Percentiles rank a stretch among this genome's conserved stretches.
These are phyloP conservation scores for Zasmidium angulare DNA, from an alignment of 2,329 filamentous ascomycete species.

Conservation along the genomic window DNA sequence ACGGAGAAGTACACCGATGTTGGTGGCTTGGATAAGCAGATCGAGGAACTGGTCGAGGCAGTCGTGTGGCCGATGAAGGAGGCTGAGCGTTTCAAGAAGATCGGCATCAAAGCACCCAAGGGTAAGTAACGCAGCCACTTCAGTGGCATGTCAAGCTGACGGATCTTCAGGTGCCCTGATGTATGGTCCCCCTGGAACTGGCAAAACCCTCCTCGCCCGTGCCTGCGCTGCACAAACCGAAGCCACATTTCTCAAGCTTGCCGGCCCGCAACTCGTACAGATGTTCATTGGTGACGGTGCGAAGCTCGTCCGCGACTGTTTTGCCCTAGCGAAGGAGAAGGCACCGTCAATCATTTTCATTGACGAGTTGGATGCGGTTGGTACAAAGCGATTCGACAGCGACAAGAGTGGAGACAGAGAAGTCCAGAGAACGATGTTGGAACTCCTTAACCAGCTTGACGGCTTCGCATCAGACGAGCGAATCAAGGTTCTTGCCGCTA, in stretches of 20 bases:
- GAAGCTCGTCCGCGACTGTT: constrained; percentile 95
- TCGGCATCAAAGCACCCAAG: constrained; percentile 98
- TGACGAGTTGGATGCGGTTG: constrained; percentile 96
- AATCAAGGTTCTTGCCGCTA: constrained; percentile 99
- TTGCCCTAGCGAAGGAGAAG: constrained; percentile 97
- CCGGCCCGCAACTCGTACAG: constrained; percentile 94
- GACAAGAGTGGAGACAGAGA: constrained; percentile 98
- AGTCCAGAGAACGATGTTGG: constrained; percentile 98
- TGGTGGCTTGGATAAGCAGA: constrained; percentile 96
- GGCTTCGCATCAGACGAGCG: constrained; percentile 90
- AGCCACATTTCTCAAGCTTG: constrained; percentile 97
- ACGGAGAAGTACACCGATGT: constrained; percentile 99
- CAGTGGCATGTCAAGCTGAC: constrained; percentile 6
- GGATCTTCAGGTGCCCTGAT: constrained; percentile 76
- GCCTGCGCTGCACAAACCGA: constrained; percentile 97
- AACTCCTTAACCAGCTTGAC: constrained; percentile 96
- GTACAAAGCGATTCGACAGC: constrained; percentile 97
- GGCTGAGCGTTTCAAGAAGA: constrained; percentile 98
- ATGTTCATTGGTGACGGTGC: constrained; percentile 99
- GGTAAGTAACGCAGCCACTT: constrained; percentile 52
- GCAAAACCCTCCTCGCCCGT: constrained; percentile 88
- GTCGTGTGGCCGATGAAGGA: constrained; percentile 99
- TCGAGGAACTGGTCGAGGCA: constrained; percentile 96
- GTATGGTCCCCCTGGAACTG: constrained; percentile 91
- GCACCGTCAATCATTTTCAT: constrained; percentile 99